Conservation (phyloP, 1,139 yeast species). For the Debaryomyces subglobosus region DNA sequence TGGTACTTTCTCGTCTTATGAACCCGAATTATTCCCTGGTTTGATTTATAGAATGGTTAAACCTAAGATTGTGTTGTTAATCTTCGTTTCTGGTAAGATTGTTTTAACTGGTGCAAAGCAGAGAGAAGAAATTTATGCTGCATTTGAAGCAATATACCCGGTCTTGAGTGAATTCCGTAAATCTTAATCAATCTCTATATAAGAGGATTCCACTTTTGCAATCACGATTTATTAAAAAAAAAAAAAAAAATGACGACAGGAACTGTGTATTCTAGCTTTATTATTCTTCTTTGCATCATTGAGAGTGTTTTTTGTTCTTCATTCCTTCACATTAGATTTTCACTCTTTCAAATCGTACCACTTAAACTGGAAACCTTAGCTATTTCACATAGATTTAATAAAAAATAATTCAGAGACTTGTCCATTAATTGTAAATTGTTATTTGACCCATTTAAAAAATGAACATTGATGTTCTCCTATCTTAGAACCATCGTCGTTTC, state of each 20-base stretch:
- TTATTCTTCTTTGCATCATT: slow-evolving; percentile 4
- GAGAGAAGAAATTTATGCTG: slow-evolving; percentile 97
- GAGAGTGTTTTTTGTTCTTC: slow-evolving; percentile 7
- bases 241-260: neutral
- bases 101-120: slow-evolving; percentile 99
- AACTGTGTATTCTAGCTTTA: slow-evolving; percentile 5
- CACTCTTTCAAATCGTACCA: slow-evolving; percentile 2
- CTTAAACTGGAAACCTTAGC: neutral
- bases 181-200: slow-evolving; percentile 39
- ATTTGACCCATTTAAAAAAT: slow-evolving; percentile 41
- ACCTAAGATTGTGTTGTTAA: slow-evolving; percentile 93
- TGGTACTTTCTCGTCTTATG: slow-evolving; percentile 98
- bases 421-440: slow-evolving; percentile 1
- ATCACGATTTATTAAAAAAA: neutral
- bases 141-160: slow-evolving; percentile 97
- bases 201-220: neutral
- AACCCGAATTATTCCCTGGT: slow-evolving; percentile 98
- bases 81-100: slow-evolving; percentile 96
- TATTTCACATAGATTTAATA: slow-evolving; percentile 4
- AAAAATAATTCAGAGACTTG: neutral
- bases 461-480: slow-evolving; percentile 27
- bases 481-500: slow-evolving; percentile 13
- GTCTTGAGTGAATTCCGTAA: slow-evolving; percentile 97
- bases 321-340: slow-evolving; percentile 2
- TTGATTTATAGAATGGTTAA: slow-evolving; percentile 99